Evolutionary conservation across 805 yeast species (phyloP), one percentile per base, ranked within the genome.

Genomic region (Ogataea neopini): DNA sequence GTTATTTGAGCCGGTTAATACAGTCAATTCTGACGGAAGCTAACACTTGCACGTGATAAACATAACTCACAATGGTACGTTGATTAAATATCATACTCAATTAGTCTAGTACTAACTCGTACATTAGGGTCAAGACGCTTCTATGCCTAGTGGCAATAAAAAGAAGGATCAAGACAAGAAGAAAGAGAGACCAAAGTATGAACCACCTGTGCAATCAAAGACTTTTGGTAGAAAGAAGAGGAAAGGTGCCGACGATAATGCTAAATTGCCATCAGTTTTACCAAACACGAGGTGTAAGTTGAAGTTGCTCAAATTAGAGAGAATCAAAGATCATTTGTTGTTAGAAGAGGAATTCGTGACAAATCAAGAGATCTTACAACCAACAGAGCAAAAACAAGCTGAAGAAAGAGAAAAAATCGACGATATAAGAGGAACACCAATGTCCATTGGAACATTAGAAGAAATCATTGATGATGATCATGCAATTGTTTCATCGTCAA

Each of bases 401-500:
- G 99, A 94, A 67, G 99, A 94, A 69, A 79, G 97, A 58, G 91
- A 89, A 58, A 90, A 91, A 67, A 85, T 94, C 48, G 98, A 94
- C 64, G 97, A 91, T 58, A 79, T 94, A 62, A 83, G 99, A 68
- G 99, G 99, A 6, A 83, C 88, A 37, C 99, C 99, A 47, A 85
- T 94, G 87, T 85, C 96, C 34, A 86, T 94, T 52, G 99, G 99
- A 42, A 90, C 97, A 2, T 76, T 94, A 61, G 99, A 94, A 66
- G 99, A 94, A 72, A 88, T 94, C 52, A 88, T 94, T 58, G 99
- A 94, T 64, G 99, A 94, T 68, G 99, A 94, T 66, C 99, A 94
- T 69, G 99, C 99, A 15, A 94, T 94, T 73, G 97, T 94, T 38
- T 89, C 97, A 40, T 84, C 95, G 45, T 83, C 95, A 6, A 89